Evolutionary conservation across 805 yeast species (phyloP).

Genomic region (Candida oleophila): DNA sequence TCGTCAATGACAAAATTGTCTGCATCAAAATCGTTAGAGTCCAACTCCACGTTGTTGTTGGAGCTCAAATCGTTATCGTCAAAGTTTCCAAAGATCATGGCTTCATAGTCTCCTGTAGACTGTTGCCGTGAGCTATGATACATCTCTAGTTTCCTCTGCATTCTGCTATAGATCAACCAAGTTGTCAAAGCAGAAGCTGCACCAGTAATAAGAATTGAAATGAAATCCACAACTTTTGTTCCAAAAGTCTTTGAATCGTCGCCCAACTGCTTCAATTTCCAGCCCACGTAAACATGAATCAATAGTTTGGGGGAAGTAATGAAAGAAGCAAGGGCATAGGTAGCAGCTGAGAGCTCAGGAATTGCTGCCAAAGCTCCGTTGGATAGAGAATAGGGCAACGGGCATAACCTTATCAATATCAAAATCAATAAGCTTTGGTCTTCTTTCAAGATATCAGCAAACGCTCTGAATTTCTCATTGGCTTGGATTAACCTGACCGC

Average conservation of each 20-base stretch:
- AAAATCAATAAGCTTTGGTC: slow-evolving; percentile 62
- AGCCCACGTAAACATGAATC: slow-evolving; percentile 77
- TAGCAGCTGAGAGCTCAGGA: slow-evolving; percentile 64
- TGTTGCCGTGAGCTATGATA: slow-evolving; percentile 15
- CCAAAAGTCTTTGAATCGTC: slow-evolving; percentile 47
- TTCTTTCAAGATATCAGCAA: slow-evolving; percentile 71
- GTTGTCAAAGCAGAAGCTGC: slow-evolving; percentile 58
- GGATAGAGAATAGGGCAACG: slow-evolving; percentile 87
- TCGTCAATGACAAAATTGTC: slow-evolving; percentile 42
- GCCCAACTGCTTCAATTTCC: slow-evolving; percentile 68
- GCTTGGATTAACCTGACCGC: slow-evolving; percentile 61
- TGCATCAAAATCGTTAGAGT: slow-evolving; percentile 36
- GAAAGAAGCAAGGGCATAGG: slow-evolving; percentile 68
- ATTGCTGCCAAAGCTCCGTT: slow-evolving; percentile 92
- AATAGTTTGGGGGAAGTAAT: slow-evolving; percentile 80
- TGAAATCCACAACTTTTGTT: slow-evolving; percentile 58
- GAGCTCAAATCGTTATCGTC: slow-evolving; percentile 32
- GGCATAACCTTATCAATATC: slow-evolving; percentile 78
- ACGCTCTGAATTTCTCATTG: slow-evolving; percentile 68
- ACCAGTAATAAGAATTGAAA: slow-evolving; percentile 59
- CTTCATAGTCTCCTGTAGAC: slow-evolving; percentile 21
- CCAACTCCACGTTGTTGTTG: slow-evolving; percentile 30
- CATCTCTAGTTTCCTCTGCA: slow-evolving; percentile 36
- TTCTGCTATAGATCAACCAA: slow-evolving; percentile 60
- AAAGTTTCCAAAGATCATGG: slow-evolving; percentile 39